Percentiles rank a stretch among this genome's conserved stretches.
phyloP scores from a whole-genome alignment of 2,329 filamentous ascomycete species.

The Cordyceps fumosorosea region DNA sequence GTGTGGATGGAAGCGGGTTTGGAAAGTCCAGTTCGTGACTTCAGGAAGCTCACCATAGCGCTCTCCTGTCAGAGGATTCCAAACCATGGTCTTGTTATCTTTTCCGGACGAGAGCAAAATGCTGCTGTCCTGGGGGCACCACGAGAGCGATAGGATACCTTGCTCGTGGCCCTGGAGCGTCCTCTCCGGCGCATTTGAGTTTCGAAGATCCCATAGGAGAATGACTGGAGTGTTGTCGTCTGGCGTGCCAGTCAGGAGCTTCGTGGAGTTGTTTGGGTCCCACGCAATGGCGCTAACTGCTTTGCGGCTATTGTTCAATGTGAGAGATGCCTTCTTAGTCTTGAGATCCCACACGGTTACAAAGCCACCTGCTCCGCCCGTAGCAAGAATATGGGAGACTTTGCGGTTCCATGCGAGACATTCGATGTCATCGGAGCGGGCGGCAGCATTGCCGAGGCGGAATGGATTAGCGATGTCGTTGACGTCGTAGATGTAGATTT shows the following conservation, averaged over 20 bases:
- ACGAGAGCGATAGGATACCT: conserved; percentile 87
- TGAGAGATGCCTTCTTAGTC: conserved; percentile 94
- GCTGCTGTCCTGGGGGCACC: conserved; percentile 87
- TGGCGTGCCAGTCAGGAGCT: conserved; percentile 85
- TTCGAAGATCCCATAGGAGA: conserved; percentile 88
- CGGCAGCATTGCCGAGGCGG: conserved; percentile 78
- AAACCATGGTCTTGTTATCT: conserved; percentile 90
- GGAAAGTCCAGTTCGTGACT: conserved; percentile 99
- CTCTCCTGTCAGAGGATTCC: conserved; percentile 91
- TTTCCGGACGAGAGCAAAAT: conserved; percentile 90
- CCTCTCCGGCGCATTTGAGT: conserved; percentile 89
- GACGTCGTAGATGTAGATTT: conserved; percentile 92
- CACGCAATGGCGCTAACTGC: conserved; percentile 92
- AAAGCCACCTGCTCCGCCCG: conserved; percentile 86
- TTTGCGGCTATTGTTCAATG: conserved; percentile 91
- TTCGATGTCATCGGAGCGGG: conserved; percentile 89
- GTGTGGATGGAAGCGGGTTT: conserved; percentile 86
- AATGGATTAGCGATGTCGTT: conserved; percentile 86
- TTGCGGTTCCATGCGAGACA: conserved; percentile 98
- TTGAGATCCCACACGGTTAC: conserved; percentile 99
- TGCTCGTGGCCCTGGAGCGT: conserved; percentile 89
- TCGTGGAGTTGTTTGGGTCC: conserved; percentile 93
- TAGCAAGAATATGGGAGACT: conserved; percentile 92
- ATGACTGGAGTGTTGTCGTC: conserved; percentile 86
- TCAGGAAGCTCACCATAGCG: conserved; percentile 88